Percentiles rank a stretch among this genome's conserved stretches.
These are phyloP conservation scores for Parasarocladium wereldwijsianum DNA, from an alignment of 2,329 filamentous ascomycete genomes.

Conservation along the genomic window DNA sequence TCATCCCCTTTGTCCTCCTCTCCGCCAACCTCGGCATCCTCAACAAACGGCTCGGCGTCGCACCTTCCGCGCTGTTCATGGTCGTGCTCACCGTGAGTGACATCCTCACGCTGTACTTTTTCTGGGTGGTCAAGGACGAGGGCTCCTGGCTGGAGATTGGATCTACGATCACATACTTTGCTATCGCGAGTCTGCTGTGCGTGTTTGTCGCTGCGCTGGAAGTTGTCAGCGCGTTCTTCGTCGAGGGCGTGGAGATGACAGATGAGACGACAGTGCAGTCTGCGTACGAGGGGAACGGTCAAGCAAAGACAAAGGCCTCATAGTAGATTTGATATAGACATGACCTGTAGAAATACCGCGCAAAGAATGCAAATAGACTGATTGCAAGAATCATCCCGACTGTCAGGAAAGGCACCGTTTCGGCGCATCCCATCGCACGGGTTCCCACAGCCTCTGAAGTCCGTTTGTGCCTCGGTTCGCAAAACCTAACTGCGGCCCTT, in stretches of 20 bases:
- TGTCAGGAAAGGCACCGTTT: no score
- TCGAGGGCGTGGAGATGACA: conserved; percentile 61
- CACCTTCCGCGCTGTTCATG: conserved; percentile 86
- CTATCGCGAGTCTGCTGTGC: conserved; percentile 77
- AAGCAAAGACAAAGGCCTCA: no score
- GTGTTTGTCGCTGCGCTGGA: conserved; percentile 85
- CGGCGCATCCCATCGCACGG: no score
- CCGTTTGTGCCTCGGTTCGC: no score
- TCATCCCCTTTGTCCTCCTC: conserved; percentile 86
- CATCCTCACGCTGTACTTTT: conserved; percentile 87
- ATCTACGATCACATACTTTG: conserved; percentile 90
- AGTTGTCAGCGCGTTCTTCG: conserved; percentile 69
- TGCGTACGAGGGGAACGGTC: no score
- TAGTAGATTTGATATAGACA: no score
- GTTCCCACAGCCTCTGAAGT: no score
- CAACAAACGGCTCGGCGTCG: conserved; percentile 69
- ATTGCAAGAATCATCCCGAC: no score
- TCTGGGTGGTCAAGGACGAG: conserved; percentile 94
- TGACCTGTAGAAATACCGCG: no score
- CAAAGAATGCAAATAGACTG: no score
- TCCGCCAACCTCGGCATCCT: conserved; percentile 90
- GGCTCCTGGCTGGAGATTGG: conserved; percentile 97
- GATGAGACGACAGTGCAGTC: conserved; percentile 6
- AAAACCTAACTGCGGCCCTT: no score
- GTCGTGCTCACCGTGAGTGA: conserved; percentile 84